Base-by-base conservation (phyloP, 352 stramenopile species). In the Phytophthora aleatoria region DNA sequence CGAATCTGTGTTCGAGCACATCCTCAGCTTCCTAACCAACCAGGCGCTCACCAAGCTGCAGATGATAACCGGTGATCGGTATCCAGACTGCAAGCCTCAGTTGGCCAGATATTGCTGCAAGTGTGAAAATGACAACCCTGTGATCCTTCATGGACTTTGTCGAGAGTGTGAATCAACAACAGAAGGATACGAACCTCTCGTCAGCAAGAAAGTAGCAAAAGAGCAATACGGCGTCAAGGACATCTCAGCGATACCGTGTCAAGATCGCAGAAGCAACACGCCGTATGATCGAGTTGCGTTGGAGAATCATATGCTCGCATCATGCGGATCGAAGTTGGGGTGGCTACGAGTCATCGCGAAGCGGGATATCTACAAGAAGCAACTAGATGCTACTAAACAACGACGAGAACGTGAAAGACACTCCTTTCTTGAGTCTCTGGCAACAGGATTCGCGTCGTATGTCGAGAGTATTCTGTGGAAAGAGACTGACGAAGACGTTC, bases 41-140 rank as follows among this genome's bases (percentile, higher is more conserved):
- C 54, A 69, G 16, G 44, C 54, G 16, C 53, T 64, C 8, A 64
- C 48, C 39, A 64, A 63, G 41, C 10, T 69, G 61, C 53, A 69
- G 11, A 16, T 12, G 30, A 26, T 69, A 9, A 60, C 53, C 1
- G 53, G 61, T 6, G 53, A 60, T 27, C 39, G n/a, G 0, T 64
- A 60, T 27, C 13, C 20, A 26, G 31, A 48, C 5, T 66, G 50
- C 26, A 35, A 61, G 35, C 35, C 35, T 41, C 35, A 41, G 10
- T 5, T 41, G 12, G 12, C 35, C 35, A 41, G 10, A 16, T 41
- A 41, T n/a, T 41, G 39, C 39, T 26, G 39, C 16, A 45, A 26
- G 15, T 45, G 39, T 45, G 39, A 45, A 15, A 41, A n/a, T 15
- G 39, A 45, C n/a, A 45, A 45, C n/a, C 39, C 15, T 12, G 3